These are phyloP conservation scores for Atractiella rhizophila DNA, from an alignment of 768 basidiomycete genomes.

Conservation along the genomic window DNA sequence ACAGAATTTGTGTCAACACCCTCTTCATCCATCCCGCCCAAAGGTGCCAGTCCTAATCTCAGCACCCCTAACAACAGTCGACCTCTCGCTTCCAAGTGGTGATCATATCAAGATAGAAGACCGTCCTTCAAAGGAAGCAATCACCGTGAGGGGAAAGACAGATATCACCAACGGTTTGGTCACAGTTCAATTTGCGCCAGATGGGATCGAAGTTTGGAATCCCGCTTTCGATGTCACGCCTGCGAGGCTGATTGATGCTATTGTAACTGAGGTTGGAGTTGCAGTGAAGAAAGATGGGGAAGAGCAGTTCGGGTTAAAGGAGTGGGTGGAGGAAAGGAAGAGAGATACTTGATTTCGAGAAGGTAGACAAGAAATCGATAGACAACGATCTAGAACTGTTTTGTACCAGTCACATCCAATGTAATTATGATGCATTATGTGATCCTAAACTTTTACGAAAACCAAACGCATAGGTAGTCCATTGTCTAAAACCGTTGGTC, in stretches of 20 bases:
- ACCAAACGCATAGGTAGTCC: no score
- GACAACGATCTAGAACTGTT: no score
- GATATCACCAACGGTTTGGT: conserved; percentile 35
- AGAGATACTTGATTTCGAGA: no score
- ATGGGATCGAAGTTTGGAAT: conserved; percentile 34
- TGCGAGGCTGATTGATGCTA: conserved; percentile 71
- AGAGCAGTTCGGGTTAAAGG: conserved; percentile 36
- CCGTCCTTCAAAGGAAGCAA: conserved; percentile 62
- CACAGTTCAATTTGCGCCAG: conserved; percentile 17
- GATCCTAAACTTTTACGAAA: no score
- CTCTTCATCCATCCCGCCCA: conserved; percentile 41
- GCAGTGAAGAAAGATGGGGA: conserved; percentile 42
- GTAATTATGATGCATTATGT: no score
- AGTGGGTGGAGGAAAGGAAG: conserved; percentile 35
- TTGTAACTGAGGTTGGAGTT: conserved; percentile 87
- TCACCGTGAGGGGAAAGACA: conserved; percentile 62
- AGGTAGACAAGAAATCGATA: no score
- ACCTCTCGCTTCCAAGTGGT: conserved; percentile 34
- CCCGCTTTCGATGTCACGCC: conserved; percentile 94
- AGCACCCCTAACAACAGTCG: conserved; percentile 72
- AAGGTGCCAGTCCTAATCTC: conserved; percentile 77
- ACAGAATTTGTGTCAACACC: no score
- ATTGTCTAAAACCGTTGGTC: no score
- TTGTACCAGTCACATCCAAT: no score
- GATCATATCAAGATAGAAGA: conserved; percentile 74